A percentile compares a stretch with the other conserved stretches of the same genome.
These are phyloP conservation scores for Populus hybrid DNA, from an alignment of 441 rosid genomes.

Conservation along the genomic window DNA sequence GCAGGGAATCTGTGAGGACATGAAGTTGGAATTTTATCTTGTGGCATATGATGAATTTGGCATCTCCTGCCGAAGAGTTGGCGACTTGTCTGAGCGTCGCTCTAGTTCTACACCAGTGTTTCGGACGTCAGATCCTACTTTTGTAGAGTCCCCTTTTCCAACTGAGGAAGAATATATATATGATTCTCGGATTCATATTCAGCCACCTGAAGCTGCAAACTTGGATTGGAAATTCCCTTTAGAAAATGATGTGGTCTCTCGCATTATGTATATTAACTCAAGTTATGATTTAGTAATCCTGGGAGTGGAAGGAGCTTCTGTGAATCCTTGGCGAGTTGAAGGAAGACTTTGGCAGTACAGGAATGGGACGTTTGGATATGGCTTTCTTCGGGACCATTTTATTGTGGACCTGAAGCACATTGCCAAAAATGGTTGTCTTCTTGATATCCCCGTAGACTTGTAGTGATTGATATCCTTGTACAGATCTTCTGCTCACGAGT, in stretches of 20 bases:
- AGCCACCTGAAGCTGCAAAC: conserved; percentile 30
- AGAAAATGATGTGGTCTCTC: conserved; percentile 44
- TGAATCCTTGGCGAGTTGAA: conserved; percentile 43
- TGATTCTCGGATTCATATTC: conserved; percentile 48
- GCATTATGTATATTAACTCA: conserved; percentile 54
- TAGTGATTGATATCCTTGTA: conserved; percentile 15
- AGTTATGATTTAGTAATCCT: conserved; percentile 52
- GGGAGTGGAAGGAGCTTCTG: conserved; percentile 33
- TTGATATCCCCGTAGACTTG: conserved; percentile 36
- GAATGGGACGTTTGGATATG: conserved; percentile 78
- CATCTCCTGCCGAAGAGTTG: conserved; percentile 65
- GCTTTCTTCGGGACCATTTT: conserved; percentile 67
- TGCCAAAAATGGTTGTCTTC: conserved; percentile 54
- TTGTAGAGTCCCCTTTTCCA: conserved; percentile 48
- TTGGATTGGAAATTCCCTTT: conserved; percentile 7
- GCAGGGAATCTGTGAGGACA: conserved; percentile 72
- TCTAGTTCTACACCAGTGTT: conserved; percentile 55
- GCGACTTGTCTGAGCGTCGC: conserved; percentile 40
- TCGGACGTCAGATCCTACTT: conserved; percentile 54
- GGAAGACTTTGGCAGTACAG: conserved; percentile 88
- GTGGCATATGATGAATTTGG: conserved; percentile 75
- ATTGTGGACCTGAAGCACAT: conserved; percentile 65
- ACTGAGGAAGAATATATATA: conserved; percentile 50
- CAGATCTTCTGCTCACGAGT: conserved; percentile 14
- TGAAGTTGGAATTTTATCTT: conserved; percentile 68